phyloP scores from a whole-genome alignment of 2,329 filamentous ascomycete species.

The Raffaelea ambrosiae region DNA sequence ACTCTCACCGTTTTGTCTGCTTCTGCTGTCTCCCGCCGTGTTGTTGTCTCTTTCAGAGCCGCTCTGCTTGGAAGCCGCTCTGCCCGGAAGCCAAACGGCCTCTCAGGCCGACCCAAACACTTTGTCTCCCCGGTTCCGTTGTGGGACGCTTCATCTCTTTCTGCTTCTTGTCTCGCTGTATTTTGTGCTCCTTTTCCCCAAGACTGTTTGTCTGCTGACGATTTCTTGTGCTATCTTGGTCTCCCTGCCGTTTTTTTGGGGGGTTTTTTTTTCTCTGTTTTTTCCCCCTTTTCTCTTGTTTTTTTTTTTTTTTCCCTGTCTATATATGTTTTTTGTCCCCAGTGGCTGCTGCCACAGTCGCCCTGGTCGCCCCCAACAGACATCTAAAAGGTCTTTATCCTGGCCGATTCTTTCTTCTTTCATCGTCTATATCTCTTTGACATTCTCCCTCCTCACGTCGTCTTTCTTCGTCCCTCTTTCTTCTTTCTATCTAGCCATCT shows the following conservation, averaged over 20 bases:
- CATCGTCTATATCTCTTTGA: background rate
- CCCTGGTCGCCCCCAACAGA: background rate
- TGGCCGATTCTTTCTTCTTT: background rate
- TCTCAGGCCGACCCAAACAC: constrained; percentile 6
- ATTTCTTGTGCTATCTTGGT: too few relatives aligned
- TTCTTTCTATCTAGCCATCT: background rate
- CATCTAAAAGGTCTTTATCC: too few relatives aligned
- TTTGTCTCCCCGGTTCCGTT: constrained; percentile 6
- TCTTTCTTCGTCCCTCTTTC: background rate
- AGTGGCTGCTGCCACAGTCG: background rate
- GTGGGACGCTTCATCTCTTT: background rate
- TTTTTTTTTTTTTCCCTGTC: background rate
- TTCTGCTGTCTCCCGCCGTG: too few relatives aligned
- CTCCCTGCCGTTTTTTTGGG: background rate
- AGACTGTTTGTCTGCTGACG: too few relatives aligned
- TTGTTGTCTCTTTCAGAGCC: too few relatives aligned
- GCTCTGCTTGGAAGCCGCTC: too few relatives aligned
- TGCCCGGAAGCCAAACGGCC: constrained; percentile 2
- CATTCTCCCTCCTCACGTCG: background rate
- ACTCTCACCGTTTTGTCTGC: background rate
- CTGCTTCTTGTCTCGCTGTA: background rate
- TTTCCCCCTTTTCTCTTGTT: background rate
- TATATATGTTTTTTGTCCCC: background rate
- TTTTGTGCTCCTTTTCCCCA: background rate
- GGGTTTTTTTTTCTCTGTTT: constrained; percentile 3